Base-by-base conservation (phyloP, 345 rosid species). In the Dimocarpus longan region DNA sequence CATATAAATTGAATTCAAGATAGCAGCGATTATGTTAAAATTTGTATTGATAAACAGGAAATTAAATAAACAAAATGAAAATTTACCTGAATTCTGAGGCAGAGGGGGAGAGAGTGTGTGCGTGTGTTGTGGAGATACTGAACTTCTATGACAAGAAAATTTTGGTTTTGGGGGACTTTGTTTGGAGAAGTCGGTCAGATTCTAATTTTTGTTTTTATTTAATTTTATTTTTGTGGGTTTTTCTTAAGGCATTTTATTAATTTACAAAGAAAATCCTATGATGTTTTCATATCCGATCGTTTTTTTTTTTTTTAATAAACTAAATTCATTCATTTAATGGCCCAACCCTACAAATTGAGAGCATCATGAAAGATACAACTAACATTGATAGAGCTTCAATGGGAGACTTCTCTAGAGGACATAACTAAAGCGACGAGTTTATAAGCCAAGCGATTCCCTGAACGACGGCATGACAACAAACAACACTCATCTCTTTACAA, bases 31-130 rank as follows among this genome's bases (percentile, higher is more conserved):
- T 70, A 13, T 44, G 73, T 70, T 22, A 37, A 66, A 32, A 39
- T 16, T 39, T 8, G 1, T 67, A 19, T 39, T n/a, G 39, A 39
- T 40, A 19, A 67, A 21, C 21, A 54, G 24, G 11, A 5, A 46
- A 70, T 42, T 22, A 44, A 43, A 22, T 11, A 9, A n/a, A 44
- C 9, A 44, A 10, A 69, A 44, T 8, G 22, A 43, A 46, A 24
- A 46, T 21, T 50, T 70, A 70, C 73, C 73, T 12, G 59, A 70
- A 69, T 19, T 60, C 28, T 13, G 73, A 22, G 39, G 26, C 52
- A 40, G 44, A 6, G 28, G 19, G 37, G 3, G 59, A 21, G 7
- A 28, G 21, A 39, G 10, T 32, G 37, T 3, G 37, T 3, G 37
- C 2, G 37, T 32, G 37, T 11, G 8, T 8, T 21, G 28, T 11